Base-by-base conservation (phyloP, 1,139 yeast species). In the Geotrichum citri-aurantii region DNA sequence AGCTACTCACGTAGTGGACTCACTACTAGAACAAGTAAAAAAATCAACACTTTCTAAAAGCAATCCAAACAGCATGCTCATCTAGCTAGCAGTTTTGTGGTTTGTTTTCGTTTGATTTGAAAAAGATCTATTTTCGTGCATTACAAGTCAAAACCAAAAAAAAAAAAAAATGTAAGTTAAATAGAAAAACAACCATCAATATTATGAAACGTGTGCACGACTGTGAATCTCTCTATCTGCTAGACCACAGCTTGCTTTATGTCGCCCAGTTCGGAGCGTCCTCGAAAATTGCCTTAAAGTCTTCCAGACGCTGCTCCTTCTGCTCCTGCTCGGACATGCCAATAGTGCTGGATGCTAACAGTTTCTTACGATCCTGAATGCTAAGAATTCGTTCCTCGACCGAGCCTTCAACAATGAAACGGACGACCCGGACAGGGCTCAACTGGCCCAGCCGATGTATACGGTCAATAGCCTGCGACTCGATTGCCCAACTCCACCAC, bases 401-500 rank as follows among this genome's bases (percentile, higher is more conserved):
- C 59, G 93, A 83, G 57, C 85, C 84, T 65, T 85, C 85, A 73
- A 91, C 84, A 50, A 93, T 89, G 67, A 92, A 91, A 62, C 98
- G 74, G 1, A 83, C 77, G 19, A 93, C 93, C 62, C 81, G 83
- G 23, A 93, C 98, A 47, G 80, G 79, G 44, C 79, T 81, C 17
- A 76, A 76, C 70, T 93, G 98, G 0, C 98, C 98, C 71, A 93
- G 88, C 64, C 98, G 79, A 69, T 93, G 98, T 29, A 93, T 81
- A 67, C 98, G 81, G 72, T 93, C 98, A 64, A 93, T 90, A 0
- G 98, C 98, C 72, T 93, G 98, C 50, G 89, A 90, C 68, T 93
- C 98, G 49, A 89, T 84, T 59, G 96, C 90, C 50, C 90, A 96
- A 27, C 95, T 88, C 98, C 98, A 93, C 95, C 97, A 93, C 0